These are phyloP conservation scores for Leccinum truebloodii DNA, from an alignment of 768 basidiomycete genomes.

Conservation along the genomic window DNA sequence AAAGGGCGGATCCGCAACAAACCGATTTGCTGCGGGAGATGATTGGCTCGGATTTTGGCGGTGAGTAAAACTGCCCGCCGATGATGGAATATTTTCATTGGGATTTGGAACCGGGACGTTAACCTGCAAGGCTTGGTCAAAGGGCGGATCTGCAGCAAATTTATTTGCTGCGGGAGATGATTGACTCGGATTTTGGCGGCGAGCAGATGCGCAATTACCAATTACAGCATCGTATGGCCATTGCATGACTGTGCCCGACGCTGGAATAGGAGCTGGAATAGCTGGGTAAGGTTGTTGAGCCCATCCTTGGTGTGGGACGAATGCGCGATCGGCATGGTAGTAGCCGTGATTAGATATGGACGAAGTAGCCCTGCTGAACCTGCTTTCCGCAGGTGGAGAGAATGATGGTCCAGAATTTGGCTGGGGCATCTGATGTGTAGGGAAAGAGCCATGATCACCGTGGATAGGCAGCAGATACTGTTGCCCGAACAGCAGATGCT, in stretches of 20 bases:
- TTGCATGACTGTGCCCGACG: background rate
- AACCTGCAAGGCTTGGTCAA: constrained; percentile 4
- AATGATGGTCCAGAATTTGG: constrained; percentile 9
- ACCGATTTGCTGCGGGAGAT: background rate
- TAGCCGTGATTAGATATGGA: constrained; percentile 16
- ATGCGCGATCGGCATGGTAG: constrained; percentile 18
- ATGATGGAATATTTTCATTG: constrained; percentile 7
- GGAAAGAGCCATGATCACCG: constrained; percentile 1
- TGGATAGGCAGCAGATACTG: background rate
- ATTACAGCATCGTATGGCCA: constrained; percentile 1
- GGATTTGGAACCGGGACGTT: background rate
- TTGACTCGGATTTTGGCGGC: constrained; percentile 1
- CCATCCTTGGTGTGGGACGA: constrained; percentile 8
- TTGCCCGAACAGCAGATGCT: constrained; percentile 2
- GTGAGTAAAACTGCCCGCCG: background rate
- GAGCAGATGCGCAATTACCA: background rate
- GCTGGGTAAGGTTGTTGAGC: background rate
- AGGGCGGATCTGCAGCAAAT: background rate
- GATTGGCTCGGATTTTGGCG: constrained; percentile 1
- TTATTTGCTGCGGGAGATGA: background rate
- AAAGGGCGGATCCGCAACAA: background rate
- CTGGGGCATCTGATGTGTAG: constrained; percentile 1
- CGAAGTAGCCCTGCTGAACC: constrained; percentile 3
- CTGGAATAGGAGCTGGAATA: background rate
- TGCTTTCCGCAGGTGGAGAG: constrained; percentile 6